Evolutionary conservation across 371 early-diverging fungal genomes (phyloP).

Genomic region (Mortierella polycephala): DNA sequence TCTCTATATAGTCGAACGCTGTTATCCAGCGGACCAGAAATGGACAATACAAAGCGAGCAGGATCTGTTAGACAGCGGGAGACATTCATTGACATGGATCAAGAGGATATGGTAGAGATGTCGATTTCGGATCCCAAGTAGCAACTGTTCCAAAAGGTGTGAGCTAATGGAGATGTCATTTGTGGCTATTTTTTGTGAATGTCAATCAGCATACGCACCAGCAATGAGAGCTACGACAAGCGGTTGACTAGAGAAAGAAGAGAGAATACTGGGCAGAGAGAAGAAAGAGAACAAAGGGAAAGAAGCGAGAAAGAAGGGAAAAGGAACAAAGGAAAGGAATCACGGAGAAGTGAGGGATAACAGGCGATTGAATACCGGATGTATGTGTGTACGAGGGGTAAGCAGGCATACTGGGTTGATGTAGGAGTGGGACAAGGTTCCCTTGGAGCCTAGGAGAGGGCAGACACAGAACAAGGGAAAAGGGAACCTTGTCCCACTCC

Average conservation of each 20-base stretch:
- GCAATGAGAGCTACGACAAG: too few species aligned
- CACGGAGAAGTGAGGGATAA: constrained; percentile 16
- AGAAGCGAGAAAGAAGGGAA: neutral
- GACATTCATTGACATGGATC: too few species aligned
- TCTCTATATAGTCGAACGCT: too few species aligned
- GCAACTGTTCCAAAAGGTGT: too few species aligned
- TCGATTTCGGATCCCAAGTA: too few species aligned
- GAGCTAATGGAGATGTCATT: too few species aligned
- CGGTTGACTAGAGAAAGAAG: neutral
- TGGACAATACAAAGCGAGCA: too few species aligned
- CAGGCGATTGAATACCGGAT: neutral
- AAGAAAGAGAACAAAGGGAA: neutral
- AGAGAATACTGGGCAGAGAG: neutral
- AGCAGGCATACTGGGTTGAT: neutral
- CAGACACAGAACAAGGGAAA: neutral
- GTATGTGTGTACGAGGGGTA: constrained; percentile 10
- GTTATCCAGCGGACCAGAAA: too few species aligned
- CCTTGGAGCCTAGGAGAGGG: neutral
- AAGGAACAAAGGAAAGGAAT: neutral
- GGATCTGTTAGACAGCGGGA: too few species aligned
- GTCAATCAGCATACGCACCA: too few species aligned
- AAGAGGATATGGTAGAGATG: too few species aligned
- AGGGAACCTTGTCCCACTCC: neutral
- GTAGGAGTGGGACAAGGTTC: neutral
- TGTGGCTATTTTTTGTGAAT: too few species aligned